Base-by-base conservation (phyloP, 257 asterid species). In the Coffea eugenioides region DNA sequence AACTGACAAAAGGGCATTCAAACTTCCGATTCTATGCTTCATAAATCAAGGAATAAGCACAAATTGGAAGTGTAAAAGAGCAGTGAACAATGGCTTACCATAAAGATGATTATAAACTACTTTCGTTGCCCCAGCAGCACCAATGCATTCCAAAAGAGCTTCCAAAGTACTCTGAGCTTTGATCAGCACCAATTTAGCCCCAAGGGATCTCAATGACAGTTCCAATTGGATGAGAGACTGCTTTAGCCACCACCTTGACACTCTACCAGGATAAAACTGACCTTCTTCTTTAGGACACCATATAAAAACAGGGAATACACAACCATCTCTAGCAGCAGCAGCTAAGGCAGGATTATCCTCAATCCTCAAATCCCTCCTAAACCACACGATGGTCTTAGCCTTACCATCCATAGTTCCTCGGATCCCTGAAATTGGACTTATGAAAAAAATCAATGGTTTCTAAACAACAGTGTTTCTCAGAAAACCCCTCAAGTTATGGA, bases 231-330 rank as follows among this genome's bases (percentile, higher is more conserved):
- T 77, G 25, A 95, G 93, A 61, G 99, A 95, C 49, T 92, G 96
- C 85, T 95, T 95, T 75, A 95, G 82, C 98, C 98, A 95, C 99
- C 99, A 95, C 73, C 99, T 83, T 2, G 99, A 95, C 80, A 91
- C 99, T 66, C 99, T 89, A 41, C 99, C 99, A 0, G 99, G 97
- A 27, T 90, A 84, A 82, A 86, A 95, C 6, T 87, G 92, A 6
- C 92, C 97, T 82, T 95, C 98, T 79, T 95, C 99, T 71, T 85
- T 74, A 8, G 99, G 98, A 82, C 99, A 86, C 99, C 99, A 95
- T 76, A 95, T 93, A 54, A 90, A 95, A 12, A 95, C 89, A 0
- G 97, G 97, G 31, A 93, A 82, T 6, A 96, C 87, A 80, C 87
- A 80, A 46, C 97, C 98, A 83, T 87, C 93, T 76, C 84, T 93